A percentile compares a stretch with the other conserved stretches of the same genome.
These are phyloP conservation scores for Ramaria rubella DNA, from an alignment of 768 basidiomycete genomes.

Conservation along the genomic window DNA sequence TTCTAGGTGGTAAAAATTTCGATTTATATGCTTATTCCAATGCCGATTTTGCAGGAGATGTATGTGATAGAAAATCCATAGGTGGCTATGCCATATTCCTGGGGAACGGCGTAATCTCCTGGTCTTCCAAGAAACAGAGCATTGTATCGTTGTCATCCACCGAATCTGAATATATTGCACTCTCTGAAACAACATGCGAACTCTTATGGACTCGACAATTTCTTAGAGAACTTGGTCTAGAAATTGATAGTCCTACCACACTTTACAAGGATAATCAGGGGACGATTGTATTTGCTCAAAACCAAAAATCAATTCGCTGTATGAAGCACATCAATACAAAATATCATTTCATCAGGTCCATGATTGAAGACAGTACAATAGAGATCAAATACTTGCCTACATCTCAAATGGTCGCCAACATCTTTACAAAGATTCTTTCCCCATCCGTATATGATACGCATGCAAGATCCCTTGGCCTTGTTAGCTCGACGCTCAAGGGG, in stretches of 20 bases:
- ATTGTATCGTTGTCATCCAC: not conserved
- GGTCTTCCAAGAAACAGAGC: constrained; percentile 6
- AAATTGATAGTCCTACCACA: not conserved
- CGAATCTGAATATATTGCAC: not conserved
- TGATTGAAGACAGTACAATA: not conserved
- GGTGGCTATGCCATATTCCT: not conserved
- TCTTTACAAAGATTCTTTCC: not conserved
- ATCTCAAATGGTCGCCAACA: not conserved
- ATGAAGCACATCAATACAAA: not conserved
- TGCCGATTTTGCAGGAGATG: not conserved
- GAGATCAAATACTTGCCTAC: not conserved
- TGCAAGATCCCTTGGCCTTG: not conserved
- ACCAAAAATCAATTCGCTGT: not conserved
- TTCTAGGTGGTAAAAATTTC: not conserved
- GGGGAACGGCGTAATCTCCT: not conserved
- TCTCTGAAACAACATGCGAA: not conserved
- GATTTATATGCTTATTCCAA: no score
- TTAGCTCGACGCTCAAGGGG: not conserved
- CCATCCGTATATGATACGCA: not conserved
- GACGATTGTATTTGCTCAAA: not conserved
- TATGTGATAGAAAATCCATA: not conserved
- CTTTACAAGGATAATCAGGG: not conserved
- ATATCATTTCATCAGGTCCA: not conserved
- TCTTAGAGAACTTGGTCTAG: not conserved
- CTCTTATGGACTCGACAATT: not conserved